Percentiles rank a stretch among this genome's conserved stretches.
Evolutionary conservation across 2,329 filamentous ascomycete species (phyloP).

Genomic region (Thielaviopsis punctulata): DNA sequence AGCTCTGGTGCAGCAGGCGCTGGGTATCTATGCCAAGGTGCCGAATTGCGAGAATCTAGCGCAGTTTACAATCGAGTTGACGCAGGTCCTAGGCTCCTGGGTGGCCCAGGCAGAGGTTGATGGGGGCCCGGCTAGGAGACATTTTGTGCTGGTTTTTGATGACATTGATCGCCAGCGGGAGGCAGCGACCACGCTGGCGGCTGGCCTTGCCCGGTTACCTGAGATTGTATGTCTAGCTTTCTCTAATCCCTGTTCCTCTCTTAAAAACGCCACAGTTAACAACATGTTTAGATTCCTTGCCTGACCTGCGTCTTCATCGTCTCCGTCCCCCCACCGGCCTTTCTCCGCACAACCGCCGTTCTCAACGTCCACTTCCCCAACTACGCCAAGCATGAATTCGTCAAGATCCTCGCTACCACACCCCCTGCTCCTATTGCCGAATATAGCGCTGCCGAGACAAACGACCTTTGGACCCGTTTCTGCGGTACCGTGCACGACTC

Average conservation of each 20-base stretch:
- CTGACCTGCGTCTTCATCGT: slow-evolving; percentile 65
- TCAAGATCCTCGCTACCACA: slow-evolving; percentile 52
- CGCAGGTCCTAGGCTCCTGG: slow-evolving; percentile 32
- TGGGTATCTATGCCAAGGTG: slow-evolving; percentile 14
- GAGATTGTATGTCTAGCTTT: slow-evolving; percentile 44
- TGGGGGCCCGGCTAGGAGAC: slow-evolving; percentile 21
- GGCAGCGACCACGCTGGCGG: slow-evolving; percentile 57
- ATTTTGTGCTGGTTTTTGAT: slow-evolving; percentile 72
- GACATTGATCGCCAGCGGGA: slow-evolving; percentile 74
- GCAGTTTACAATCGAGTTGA: slow-evolving; percentile 56
- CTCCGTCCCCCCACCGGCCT: slow-evolving; percentile 49
- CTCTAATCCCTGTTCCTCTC: neutral
- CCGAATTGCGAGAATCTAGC: slow-evolving; percentile 65
- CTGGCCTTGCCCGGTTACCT: slow-evolving; percentile 64
- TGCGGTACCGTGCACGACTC: slow-evolving; percentile 75
- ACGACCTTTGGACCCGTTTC: slow-evolving; percentile 65
- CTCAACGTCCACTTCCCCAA: slow-evolving; percentile 70
- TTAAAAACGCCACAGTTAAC: neutral
- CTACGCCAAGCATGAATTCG: slow-evolving; percentile 66
- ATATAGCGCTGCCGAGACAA: slow-evolving; percentile 36
- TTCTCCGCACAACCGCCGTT: slow-evolving; percentile 51
- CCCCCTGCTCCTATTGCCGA: slow-evolving; percentile 29
- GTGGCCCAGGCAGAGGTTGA: neutral
- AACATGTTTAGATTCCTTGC: slow-evolving; percentile 48
- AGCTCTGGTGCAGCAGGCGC: slow-evolving; percentile 29